phyloP scores from a whole-genome alignment of 768 basidiomycete species.

The Suillus brevipes region DNA sequence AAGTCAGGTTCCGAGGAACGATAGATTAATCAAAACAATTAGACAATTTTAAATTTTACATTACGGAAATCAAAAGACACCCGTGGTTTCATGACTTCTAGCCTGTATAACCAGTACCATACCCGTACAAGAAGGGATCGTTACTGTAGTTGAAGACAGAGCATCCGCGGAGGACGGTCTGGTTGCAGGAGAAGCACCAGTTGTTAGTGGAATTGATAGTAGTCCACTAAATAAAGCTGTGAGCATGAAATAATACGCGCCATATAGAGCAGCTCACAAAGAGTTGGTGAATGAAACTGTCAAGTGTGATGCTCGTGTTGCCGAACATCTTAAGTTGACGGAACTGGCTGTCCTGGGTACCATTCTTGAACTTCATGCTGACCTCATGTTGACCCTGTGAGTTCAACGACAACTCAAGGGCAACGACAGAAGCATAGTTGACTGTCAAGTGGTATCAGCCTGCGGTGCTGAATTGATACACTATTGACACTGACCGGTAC shows the following conservation, averaged over 20 bases:
- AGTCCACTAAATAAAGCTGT: constrained; percentile 5
- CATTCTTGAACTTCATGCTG: constrained; percentile 78
- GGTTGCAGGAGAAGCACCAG: constrained; percentile 21
- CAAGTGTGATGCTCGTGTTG: constrained; percentile 10
- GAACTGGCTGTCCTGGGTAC: constrained; percentile 53
- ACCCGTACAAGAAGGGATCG: constrained; percentile 10
- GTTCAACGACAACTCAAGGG: constrained; percentile 65
- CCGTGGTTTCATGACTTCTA: not conserved
- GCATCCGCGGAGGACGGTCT: constrained; percentile 11
- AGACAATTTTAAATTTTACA: not conserved
- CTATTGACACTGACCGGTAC: constrained; percentile 52
- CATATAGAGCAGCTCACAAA: constrained; percentile 2
- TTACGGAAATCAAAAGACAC: not conserved
- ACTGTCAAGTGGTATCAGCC: constrained; percentile 38
- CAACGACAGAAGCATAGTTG: constrained; percentile 65
- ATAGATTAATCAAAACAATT: not conserved
- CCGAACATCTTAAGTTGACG: constrained; percentile 65
- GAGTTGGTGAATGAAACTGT: constrained; percentile 5
- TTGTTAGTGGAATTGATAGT: constrained; percentile 17
- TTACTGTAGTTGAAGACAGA: constrained; percentile 13
- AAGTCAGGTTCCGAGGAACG: not conserved
- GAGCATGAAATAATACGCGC: not conserved
- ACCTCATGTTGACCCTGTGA: constrained; percentile 67
- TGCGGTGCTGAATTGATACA: not conserved
- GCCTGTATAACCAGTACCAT: not conserved